A percentile compares a stretch with the other conserved stretches of the same genome.
Evolutionary conservation across 2,329 filamentous ascomycete species (phyloP).

Genomic region (Polychaeton citri): DNA sequence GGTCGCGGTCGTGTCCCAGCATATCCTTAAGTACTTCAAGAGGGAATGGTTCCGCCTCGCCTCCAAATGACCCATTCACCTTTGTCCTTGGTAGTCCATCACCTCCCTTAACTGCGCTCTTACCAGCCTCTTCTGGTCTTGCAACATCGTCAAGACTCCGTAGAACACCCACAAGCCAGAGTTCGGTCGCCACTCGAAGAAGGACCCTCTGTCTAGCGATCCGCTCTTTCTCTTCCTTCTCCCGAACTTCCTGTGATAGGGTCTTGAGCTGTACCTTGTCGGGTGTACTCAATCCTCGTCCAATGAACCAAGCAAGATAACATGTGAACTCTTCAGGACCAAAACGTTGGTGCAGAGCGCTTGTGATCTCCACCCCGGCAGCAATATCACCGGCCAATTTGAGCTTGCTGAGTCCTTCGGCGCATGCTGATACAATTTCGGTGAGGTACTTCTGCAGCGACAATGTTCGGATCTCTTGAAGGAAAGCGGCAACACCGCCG

Average conservation of each 20-base stretch:
- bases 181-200: slow-evolving; percentile 79
- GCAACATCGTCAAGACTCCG: slow-evolving; percentile 63
- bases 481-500: slow-evolving; percentile 66
- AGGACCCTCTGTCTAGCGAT: slow-evolving; percentile 74
- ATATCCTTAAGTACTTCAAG: slow-evolving; percentile 96
- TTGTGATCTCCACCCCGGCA: slow-evolving; percentile 82
- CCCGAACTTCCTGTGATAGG: slow-evolving; percentile 66
- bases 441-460: slow-evolving; percentile 94
- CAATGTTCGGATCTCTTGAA: slow-evolving; percentile 78
- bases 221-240: slow-evolving; percentile 92
- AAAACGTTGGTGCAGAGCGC: slow-evolving; percentile 90
- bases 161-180: slow-evolving; percentile 86
- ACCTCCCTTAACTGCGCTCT: slow-evolving; percentile 39
- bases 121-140: slow-evolving; percentile 50
- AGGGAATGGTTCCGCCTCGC: slow-evolving; percentile 79
- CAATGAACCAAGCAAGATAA: slow-evolving; percentile 83
- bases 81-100: slow-evolving; percentile 50
- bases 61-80: slow-evolving; percentile 46
- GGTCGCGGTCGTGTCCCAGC: slow-evolving; percentile 83
- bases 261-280: slow-evolving; percentile 74
- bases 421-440: slow-evolving; percentile 91
- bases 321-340: slow-evolving; percentile 81
- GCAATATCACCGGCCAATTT: slow-evolving; percentile 87
- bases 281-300: slow-evolving; percentile 78
- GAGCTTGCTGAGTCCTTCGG: slow-evolving; percentile 82